Conservation (phyloP, 495 filamentous ascomycete genomes). For the Tetracladium marchalianum region DNA sequence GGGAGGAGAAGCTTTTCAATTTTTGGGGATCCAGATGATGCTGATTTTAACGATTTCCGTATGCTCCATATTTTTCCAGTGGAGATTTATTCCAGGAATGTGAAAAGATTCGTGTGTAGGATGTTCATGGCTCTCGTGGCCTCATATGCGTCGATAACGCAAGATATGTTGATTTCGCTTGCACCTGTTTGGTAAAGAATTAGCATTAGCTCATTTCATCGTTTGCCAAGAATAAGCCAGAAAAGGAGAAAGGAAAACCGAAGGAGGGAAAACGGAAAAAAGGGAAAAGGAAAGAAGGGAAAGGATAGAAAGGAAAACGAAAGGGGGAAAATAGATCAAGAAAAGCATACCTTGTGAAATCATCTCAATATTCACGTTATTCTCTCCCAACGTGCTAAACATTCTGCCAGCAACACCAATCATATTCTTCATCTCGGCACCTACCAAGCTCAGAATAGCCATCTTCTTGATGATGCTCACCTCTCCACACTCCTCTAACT, state of each 20-base stretch:
- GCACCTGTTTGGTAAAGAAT: conserved; percentile 49
- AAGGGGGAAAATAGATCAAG: neutral
- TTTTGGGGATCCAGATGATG: too few relatives aligned
- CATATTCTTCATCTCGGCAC: conserved; percentile 92
- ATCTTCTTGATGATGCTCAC: conserved; percentile 80
- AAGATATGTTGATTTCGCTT: conserved; percentile 97
- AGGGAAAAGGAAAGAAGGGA: too few relatives aligned
- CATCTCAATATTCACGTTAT: conserved; percentile 92
- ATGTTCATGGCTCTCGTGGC: conserved; percentile 89
- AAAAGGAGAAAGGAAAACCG: too few relatives aligned
- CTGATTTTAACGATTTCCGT: too few relatives aligned
- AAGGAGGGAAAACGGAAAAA: neutral
- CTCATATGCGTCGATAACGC: conserved; percentile 86
- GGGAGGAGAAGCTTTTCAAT: too few relatives aligned
- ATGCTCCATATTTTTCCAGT: neutral
- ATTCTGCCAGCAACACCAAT: conserved; percentile 80
- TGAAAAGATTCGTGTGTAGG: conserved; percentile 87
- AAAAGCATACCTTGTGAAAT: conserved; percentile 75
- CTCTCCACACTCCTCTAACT: conserved; percentile 67
- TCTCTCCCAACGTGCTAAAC: conserved; percentile 82
- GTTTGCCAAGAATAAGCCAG: neutral
- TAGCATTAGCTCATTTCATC: conserved; percentile 16
- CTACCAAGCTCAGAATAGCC: conserved; percentile 87
- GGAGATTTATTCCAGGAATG: conserved; percentile 45
- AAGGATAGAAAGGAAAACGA: neutral